Evolutionary conservation across 2,329 filamentous ascomycete species (phyloP).

Genomic region (Mycosphaerella arachidis): DNA sequence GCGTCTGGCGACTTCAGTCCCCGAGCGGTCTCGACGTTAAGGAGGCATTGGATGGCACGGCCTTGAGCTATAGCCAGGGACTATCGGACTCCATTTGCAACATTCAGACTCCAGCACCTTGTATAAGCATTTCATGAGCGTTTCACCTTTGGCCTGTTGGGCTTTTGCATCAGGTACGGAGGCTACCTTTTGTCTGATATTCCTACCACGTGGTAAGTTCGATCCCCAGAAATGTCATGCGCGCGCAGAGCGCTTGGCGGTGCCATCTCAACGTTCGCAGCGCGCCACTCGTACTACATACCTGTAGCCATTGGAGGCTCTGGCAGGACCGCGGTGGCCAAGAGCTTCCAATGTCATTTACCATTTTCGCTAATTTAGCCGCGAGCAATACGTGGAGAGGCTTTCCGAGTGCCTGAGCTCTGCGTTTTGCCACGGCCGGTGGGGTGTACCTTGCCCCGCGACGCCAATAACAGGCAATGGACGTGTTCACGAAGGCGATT

Average conservation of each 20-base stretch:
- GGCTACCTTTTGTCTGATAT: background rate
- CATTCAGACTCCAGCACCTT: conserved; percentile 2
- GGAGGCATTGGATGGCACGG: background rate
- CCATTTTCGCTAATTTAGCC: conserved; percentile 1
- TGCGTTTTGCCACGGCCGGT: background rate
- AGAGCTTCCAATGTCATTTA: background rate
- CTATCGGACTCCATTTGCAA: background rate
- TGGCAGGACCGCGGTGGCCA: background rate
- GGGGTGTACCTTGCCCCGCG: background rate
- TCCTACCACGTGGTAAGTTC: background rate
- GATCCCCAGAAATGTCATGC: too few relatives aligned
- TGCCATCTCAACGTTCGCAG: background rate
- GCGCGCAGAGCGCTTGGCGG: background rate
- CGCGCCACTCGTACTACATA: background rate
- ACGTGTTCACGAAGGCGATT: background rate
- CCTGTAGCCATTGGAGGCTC: background rate
- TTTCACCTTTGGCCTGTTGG: background rate
- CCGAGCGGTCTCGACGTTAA: background rate
- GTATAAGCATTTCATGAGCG: conserved; percentile 1
- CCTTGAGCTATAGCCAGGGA: background rate
- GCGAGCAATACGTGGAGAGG: background rate
- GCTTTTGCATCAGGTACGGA: background rate
- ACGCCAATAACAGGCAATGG: background rate
- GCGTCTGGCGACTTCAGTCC: conserved; percentile 9
- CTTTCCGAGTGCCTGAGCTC: background rate